Evolutionary conservation across 2,329 filamentous ascomycete species (phyloP).

Genomic region (Raffaelea deltoideospora): DNA sequence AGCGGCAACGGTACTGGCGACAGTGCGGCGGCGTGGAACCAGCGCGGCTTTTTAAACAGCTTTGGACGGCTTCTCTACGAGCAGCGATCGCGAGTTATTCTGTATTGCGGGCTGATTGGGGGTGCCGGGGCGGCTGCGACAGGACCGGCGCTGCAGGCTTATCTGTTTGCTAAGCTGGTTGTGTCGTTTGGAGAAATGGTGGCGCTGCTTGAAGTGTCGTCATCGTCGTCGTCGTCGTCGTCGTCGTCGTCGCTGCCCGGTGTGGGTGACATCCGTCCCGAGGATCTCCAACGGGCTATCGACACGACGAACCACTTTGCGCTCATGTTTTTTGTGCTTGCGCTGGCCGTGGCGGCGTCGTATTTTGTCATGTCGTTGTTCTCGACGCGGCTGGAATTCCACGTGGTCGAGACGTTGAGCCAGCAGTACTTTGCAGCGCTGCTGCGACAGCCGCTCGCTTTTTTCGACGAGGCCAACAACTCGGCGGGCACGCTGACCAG

Average conservation of each 20-base stretch:
- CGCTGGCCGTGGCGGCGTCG: constrained; percentile 31
- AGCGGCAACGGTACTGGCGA: too few species aligned
- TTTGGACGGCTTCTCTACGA: constrained; percentile 43
- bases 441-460: constrained; percentile 42
- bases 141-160: constrained; percentile 35
- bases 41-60: constrained; percentile 29
- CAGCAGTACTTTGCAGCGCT: constrained; percentile 46
- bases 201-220: not conserved
- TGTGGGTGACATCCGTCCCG: too few species aligned
- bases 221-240: not conserved
- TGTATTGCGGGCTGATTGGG: constrained; percentile 33
- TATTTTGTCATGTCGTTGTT: constrained; percentile 35
- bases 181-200: constrained; percentile 27
- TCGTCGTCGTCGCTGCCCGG: too few species aligned
- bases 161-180: constrained; percentile 38
- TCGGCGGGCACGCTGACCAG: constrained; percentile 45
- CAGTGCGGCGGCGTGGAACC: constrained; percentile 15
- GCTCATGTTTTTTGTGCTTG: constrained; percentile 49
- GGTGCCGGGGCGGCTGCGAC: constrained; percentile 28
- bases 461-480: constrained; percentile 46
- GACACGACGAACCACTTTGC: constrained; percentile 38
- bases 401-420: constrained; percentile 38
- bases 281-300: not conserved
- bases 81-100: constrained; percentile 33
- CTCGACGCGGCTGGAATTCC: constrained; percentile 26